These are phyloP conservation scores for Yamadazyma taylorii DNA, from an alignment of 1,139 yeast species.

Conservation along the genomic window DNA sequence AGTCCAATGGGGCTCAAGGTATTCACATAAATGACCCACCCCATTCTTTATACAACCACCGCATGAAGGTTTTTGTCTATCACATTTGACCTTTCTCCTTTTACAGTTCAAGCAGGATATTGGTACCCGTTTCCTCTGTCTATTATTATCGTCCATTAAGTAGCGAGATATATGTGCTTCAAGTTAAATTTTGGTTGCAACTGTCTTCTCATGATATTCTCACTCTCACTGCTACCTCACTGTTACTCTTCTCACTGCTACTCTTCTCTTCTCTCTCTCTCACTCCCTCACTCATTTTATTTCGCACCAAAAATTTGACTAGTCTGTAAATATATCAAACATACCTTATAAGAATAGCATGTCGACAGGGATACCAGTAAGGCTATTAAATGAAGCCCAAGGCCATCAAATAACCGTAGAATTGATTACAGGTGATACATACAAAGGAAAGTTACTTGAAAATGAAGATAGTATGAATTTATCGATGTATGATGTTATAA, in stretches of 20 bases:
- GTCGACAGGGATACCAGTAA: slow-evolving; percentile 79
- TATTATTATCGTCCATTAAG: slow-evolving; percentile 9
- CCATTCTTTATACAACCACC: slow-evolving; percentile 45
- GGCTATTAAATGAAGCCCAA: slow-evolving; percentile 83
- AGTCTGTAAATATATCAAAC: too few relatives aligned
- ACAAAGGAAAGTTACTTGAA: slow-evolving; percentile 81
- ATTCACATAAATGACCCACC: slow-evolving; percentile 44
- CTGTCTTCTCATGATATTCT: neutral
- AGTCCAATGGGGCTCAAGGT: slow-evolving; percentile 45
- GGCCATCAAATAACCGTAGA: slow-evolving; percentile 88
- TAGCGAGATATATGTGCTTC: neutral
- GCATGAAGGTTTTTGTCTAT: slow-evolving; percentile 43
- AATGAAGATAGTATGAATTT: slow-evolving; percentile 94
- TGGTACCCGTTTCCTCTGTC: slow-evolving; percentile 40
- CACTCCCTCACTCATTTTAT: too few relatives aligned
- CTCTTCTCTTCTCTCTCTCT: too few relatives aligned
- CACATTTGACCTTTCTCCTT: slow-evolving; percentile 48
- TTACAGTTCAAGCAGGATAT: slow-evolving; percentile 45
- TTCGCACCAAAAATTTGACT: too few relatives aligned
- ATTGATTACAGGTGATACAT: slow-evolving; percentile 80
- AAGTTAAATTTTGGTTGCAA: neutral
- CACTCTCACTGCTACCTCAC: too few relatives aligned
- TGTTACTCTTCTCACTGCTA: too few relatives aligned
- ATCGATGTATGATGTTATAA: slow-evolving; percentile 78
- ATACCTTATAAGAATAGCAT: slow-evolving; percentile 19